These are phyloP conservation scores for Botryotinia convoluta DNA, from an alignment of 2,329 filamentous ascomycete genomes.

Conservation along the genomic window DNA sequence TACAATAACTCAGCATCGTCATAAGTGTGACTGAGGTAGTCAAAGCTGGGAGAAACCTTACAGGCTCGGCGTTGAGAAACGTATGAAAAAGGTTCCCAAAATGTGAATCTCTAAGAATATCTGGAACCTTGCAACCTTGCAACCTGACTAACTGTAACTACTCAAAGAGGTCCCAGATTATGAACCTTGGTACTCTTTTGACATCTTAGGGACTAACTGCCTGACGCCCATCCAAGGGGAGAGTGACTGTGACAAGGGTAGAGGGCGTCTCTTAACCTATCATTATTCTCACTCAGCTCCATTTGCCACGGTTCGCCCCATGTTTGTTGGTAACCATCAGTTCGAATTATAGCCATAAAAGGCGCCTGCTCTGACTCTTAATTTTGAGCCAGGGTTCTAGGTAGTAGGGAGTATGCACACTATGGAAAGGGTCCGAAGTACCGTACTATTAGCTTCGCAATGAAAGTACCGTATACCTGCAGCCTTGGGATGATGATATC, in stretches of 20 bases:
- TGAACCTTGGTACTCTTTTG: constrained; percentile 2
- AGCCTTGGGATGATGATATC: constrained; percentile 4
- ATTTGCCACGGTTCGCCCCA: constrained; percentile 12
- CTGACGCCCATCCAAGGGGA: neutral
- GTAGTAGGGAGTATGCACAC: neutral
- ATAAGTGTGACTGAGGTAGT: constrained; percentile 18
- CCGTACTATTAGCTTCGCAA: neutral
- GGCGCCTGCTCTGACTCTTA: constrained; percentile 12
- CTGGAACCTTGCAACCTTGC: constrained; percentile 16
- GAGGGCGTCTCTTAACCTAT: constrained; percentile 13
- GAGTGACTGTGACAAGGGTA: neutral
- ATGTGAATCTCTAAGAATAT: constrained; percentile 8
- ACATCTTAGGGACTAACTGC: neutral
- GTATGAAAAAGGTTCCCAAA: constrained; percentile 7
- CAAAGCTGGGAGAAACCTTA: constrained; percentile 16
- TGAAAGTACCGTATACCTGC: neutral
- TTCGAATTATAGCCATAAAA: constrained; percentile 14
- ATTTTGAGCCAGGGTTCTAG: neutral
- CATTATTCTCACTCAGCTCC: constrained; percentile 3
- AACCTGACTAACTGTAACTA: constrained; percentile 6
- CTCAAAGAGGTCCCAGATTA: neutral
- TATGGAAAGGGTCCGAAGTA: constrained; percentile 3
- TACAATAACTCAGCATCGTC: constrained; percentile 10
- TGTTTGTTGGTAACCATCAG: constrained; percentile 1
- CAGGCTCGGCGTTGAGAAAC: neutral